These are phyloP conservation scores for Neurospora sp. DNA, from an alignment of 495 filamentous ascomycete genomes.

Conservation along the genomic window DNA sequence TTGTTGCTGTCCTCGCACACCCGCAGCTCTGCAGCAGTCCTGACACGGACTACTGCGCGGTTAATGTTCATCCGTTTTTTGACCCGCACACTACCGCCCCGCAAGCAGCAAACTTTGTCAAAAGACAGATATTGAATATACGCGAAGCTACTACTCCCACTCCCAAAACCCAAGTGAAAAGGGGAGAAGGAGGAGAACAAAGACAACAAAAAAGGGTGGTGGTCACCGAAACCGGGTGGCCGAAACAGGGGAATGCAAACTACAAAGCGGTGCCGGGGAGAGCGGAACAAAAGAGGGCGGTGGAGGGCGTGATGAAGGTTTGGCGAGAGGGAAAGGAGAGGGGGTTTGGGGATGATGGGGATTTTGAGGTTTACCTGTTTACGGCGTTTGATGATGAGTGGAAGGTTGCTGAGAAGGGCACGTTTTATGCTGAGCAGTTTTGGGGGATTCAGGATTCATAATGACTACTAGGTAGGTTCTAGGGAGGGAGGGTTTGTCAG, in stretches of 20 bases:
- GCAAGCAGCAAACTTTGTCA: no score
- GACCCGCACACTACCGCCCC: slow-evolving; percentile 28
- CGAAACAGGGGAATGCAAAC: slow-evolving; percentile 52
- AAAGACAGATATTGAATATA: slow-evolving; percentile 2
- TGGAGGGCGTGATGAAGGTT: slow-evolving; percentile 47
- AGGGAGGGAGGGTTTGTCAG: background rate
- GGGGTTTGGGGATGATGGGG: slow-evolving; percentile 24
- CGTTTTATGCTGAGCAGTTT: slow-evolving; percentile 61
- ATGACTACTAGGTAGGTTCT: no score
- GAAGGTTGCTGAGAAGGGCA: slow-evolving; percentile 57
- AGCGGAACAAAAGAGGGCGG: slow-evolving; percentile 52
- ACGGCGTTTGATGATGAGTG: slow-evolving; percentile 67
- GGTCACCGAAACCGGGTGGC: slow-evolving; percentile 79
- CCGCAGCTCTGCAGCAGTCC: slow-evolving; percentile 54
- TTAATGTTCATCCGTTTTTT: slow-evolving; percentile 82
- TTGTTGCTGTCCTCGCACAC: slow-evolving; percentile 52
- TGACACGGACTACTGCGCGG: slow-evolving; percentile 62
- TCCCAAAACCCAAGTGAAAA: background rate
- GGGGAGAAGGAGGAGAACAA: slow-evolving; percentile 1
- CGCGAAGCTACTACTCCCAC: slow-evolving; percentile 6
- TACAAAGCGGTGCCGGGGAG: slow-evolving; percentile 51
- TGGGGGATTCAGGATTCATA: slow-evolving; percentile 52
- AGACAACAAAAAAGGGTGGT: slow-evolving; percentile 28
- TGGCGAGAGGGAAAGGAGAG: slow-evolving; percentile 32
- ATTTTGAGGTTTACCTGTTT: slow-evolving; percentile 45